Conservation (phyloP, 768 basidiomycete genomes). For the Suillus lakei region DNA sequence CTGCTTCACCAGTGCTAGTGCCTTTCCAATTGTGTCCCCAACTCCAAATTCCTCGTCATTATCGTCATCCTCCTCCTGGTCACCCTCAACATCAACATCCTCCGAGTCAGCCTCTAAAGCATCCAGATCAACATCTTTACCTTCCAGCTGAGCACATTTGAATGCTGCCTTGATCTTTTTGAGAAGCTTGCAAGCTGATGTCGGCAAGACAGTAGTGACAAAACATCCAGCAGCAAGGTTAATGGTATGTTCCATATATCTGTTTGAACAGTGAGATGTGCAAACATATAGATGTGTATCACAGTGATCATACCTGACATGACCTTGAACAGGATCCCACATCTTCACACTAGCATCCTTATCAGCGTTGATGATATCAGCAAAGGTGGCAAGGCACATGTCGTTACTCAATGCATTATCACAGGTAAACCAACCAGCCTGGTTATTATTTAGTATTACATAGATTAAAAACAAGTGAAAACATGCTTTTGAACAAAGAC, state of each 20-base stretch:
- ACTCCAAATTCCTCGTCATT: conserved; percentile 9
- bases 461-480: too few relatives aligned
- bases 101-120: neutral
- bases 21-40: conserved; percentile 12
- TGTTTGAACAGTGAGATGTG: too few relatives aligned
- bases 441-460: too few relatives aligned
- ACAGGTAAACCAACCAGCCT: neutral
- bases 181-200: conserved; percentile 8
- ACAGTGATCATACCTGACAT: neutral
- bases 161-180: conserved; percentile 1
- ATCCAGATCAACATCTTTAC: neutral
- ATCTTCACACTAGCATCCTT: too few relatives aligned
- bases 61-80: neutral
- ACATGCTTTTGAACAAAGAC: neutral
- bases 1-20: neutral
- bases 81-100: too few relatives aligned
- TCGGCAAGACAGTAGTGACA: conserved; percentile 26
- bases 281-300: too few relatives aligned
- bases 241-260: conserved; percentile 41
- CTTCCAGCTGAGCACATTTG: neutral
- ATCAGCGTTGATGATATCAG: neutral
- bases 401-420: neutral
- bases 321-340: conserved; percentile 18
- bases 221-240: conserved; percentile 34
- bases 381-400: neutral